Conservation (phyloP, 2,329 filamentous ascomycete species). For the Phyllosticta paracitricarpa region DNA sequence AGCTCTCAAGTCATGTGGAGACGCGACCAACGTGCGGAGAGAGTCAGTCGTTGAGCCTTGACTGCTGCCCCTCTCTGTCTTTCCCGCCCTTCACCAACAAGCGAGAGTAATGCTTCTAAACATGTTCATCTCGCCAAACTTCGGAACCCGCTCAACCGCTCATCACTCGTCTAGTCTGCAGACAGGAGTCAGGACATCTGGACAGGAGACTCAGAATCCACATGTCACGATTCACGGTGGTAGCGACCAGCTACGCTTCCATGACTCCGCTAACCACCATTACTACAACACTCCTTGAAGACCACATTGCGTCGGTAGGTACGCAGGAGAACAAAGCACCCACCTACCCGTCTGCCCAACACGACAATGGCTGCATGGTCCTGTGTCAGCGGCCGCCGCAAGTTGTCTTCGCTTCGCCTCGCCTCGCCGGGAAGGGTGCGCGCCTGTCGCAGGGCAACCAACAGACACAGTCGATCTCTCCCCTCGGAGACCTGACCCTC, state of each 20-base stretch:
- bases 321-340: not conserved
- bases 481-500: not conserved
- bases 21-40: not conserved
- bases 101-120: not conserved
- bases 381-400: not conserved
- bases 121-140: not conserved
- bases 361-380: not conserved
- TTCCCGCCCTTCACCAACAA: not conserved
- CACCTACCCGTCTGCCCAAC: not conserved
- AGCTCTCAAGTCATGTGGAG: not conserved
- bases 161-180: not conserved
- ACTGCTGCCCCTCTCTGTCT: not conserved
- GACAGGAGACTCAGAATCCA: not conserved
- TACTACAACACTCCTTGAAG: not conserved
- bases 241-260: not conserved
- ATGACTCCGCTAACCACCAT: not conserved
- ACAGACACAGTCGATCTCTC: not conserved
- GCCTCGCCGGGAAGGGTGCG: not conserved
- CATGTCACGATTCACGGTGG: not conserved
- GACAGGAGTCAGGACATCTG: not conserved
- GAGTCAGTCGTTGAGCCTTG: not conserved
- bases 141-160: not conserved
- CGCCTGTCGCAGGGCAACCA: not conserved
- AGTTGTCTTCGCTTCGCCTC: not conserved
- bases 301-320: not conserved